Conservation (phyloP, 1,284 basidiomycete genomes). For the Ganoderma multipileum region DNA sequence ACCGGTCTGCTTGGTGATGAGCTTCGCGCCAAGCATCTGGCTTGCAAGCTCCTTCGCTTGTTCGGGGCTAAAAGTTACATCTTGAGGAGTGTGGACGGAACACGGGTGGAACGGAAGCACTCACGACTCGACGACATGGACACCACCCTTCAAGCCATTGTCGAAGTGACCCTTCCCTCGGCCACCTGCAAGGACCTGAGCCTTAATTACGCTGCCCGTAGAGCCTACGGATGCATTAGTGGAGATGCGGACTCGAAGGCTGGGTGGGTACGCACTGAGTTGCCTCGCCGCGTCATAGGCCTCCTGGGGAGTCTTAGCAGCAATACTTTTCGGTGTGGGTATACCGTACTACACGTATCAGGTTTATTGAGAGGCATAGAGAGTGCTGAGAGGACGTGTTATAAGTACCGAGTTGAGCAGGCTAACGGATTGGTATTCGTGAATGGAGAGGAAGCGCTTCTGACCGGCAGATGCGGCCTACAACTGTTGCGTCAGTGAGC, state of each 20-base stretch:
- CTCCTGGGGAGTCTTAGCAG: conserved; percentile 90
- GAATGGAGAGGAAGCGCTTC: conserved; percentile 95
- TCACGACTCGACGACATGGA: conserved; percentile 93
- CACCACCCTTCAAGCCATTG: conserved; percentile 96
- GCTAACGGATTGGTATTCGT: conserved; percentile 98
- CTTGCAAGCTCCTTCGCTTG: conserved; percentile 88
- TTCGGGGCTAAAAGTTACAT: conserved; percentile 66
- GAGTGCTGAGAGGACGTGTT: neutral
- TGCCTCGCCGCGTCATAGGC: conserved; percentile 89
- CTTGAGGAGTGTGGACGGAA: neutral
- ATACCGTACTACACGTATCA: conserved; percentile 81
- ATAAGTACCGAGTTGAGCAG: conserved; percentile 87
- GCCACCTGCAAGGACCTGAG: conserved; percentile 98
- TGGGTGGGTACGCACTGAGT: conserved; percentile 65
- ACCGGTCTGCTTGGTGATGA: conserved; percentile 99
- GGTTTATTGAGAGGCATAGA: neutral
- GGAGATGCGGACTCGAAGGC: conserved; percentile 2
- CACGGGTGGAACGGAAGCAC: conserved; percentile 32
- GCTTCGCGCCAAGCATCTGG: conserved; percentile 95
- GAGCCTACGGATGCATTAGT: conserved; percentile 52
- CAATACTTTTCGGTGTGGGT: conserved; percentile 91
- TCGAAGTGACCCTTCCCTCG: conserved; percentile 99
- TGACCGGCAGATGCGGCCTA: conserved; percentile 79
- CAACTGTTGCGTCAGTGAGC: conserved; percentile 2
- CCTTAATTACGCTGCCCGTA: conserved; percentile 91